Percentiles rank a stretch among this genome's conserved stretches.
These are phyloP conservation scores for Umbilicus rupestris DNA, from an alignment of 164 flowering plant genomes.

Conservation along the genomic window DNA sequence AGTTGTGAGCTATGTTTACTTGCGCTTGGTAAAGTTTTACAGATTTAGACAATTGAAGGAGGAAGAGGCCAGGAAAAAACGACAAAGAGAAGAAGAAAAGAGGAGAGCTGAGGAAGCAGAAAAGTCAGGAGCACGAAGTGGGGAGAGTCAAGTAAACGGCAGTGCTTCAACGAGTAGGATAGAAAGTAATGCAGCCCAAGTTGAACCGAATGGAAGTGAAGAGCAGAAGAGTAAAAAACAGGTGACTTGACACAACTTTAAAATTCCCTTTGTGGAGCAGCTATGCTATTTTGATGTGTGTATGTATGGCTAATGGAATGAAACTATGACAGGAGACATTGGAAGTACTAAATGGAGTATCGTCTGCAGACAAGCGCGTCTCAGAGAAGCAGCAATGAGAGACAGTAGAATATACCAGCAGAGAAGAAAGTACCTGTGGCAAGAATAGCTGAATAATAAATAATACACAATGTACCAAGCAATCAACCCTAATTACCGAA, in stretches of 20 bases:
- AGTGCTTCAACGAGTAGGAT: not conserved
- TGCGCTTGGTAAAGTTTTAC: conserved; percentile 13
- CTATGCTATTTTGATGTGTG: too few species aligned
- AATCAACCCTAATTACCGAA: too few species aligned
- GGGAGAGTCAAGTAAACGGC: not conserved
- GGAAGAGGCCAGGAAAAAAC: conserved; percentile 63
- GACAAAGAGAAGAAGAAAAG: conserved; percentile 57
- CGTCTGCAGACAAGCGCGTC: not conserved
- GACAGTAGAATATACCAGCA: too few species aligned
- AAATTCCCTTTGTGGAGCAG: not conserved
- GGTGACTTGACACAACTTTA: too few species aligned
- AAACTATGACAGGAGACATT: not conserved
- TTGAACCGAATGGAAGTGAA: not conserved
- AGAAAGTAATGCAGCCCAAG: not conserved
- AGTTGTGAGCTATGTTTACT: not conserved
- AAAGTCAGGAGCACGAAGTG: conserved; percentile 11
- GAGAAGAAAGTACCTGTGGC: too few species aligned
- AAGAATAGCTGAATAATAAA: too few species aligned
- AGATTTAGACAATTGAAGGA: conserved; percentile 86
- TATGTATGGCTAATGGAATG: not conserved
- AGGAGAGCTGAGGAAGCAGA: conserved; percentile 38
- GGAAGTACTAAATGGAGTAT: not conserved
- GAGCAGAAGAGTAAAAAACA: not conserved
- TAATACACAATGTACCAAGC: too few species aligned
- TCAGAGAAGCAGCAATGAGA: conserved; percentile 1